A percentile compares a stretch with the other conserved stretches of the same genome.
Evolutionary conservation across 1,284 basidiomycete genomes (phyloP).

Genomic region (Wallemia hederae): DNA sequence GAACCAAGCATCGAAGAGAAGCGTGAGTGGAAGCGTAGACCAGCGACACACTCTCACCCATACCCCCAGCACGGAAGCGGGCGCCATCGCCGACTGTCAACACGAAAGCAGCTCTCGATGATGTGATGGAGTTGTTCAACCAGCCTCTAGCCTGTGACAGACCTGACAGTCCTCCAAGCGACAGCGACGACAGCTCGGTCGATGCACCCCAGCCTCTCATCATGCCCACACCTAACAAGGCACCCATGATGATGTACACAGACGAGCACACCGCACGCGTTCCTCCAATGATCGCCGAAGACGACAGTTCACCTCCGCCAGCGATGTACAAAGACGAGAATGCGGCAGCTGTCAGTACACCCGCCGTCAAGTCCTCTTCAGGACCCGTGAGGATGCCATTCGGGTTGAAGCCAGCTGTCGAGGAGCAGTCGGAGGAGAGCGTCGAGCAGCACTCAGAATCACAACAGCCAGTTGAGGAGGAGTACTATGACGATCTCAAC

Average conservation of each 20-base stretch:
- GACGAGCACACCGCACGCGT: constrained; percentile 8
- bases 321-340: constrained; percentile 3
- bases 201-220: constrained; percentile 4
- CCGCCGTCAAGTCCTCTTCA: constrained; percentile 6
- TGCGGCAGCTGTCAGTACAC: constrained; percentile 5
- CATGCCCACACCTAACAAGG: neutral
- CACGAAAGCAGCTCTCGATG: constrained; percentile 67
- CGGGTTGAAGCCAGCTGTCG: constrained; percentile 5
- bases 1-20: neutral
- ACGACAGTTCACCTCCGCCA: constrained; percentile 9
- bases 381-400: constrained; percentile 5
- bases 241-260: constrained; percentile 9
- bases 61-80: constrained; percentile 5
- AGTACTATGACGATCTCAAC: constrained; percentile 10
- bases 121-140: constrained; percentile 80
- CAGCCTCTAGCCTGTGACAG: constrained; percentile 24
- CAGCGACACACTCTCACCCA: constrained; percentile 23
- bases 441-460: constrained; percentile 6
- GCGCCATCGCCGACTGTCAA: constrained; percentile 48
- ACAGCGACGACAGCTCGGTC: constrained; percentile 14
- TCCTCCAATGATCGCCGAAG: constrained; percentile 10
- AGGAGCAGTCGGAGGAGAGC: constrained; percentile 8
- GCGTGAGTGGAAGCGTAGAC: constrained; percentile 13
- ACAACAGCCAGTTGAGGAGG: constrained; percentile 4
- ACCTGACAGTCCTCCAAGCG: constrained; percentile 17